Evolutionary conservation across 441 rosid genomes (phyloP).

Genomic region (Mallotus japonicus): DNA sequence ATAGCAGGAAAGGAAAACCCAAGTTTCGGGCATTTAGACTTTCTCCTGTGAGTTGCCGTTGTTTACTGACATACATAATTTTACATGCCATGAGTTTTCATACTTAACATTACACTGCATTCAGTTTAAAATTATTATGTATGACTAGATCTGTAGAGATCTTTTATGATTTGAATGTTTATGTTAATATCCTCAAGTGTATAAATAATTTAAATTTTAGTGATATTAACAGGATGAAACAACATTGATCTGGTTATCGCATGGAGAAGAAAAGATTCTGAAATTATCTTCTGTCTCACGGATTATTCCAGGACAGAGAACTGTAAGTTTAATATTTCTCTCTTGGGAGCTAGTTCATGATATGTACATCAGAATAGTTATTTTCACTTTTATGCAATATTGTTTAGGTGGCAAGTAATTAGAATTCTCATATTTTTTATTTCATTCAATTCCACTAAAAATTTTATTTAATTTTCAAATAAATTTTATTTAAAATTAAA

Average conservation of each 20-base stretch:
- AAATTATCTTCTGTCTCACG: constrained; percentile 54
- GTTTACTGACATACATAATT: not conserved
- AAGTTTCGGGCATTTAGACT: constrained; percentile 90
- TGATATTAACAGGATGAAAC: constrained; percentile 74
- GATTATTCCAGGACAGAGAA: constrained; percentile 85
- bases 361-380: not conserved
- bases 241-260: constrained; percentile 68
- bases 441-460: too few relatives aligned
- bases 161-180: not conserved
- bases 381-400: too few relatives aligned
- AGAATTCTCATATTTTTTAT: too few relatives aligned
- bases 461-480: too few relatives aligned
- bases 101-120: not conserved
- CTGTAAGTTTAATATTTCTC: constrained; percentile 52
- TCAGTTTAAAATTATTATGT: not conserved
- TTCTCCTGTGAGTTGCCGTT: constrained; percentile 57
- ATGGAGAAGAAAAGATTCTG: constrained; percentile 61
- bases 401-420: too few relatives aligned
- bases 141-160: not conserved
- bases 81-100: not conserved
- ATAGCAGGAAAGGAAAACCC: constrained; percentile 89
- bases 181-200: constrained; percentile 23
- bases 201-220: constrained; percentile 41
- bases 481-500: too few relatives aligned
- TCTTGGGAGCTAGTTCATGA: constrained; percentile 11